A percentile compares a stretch with the other conserved stretches of the same genome.
Conservation (phyloP, 208 protist species). For the Trypanosoma scelopori region DNA sequence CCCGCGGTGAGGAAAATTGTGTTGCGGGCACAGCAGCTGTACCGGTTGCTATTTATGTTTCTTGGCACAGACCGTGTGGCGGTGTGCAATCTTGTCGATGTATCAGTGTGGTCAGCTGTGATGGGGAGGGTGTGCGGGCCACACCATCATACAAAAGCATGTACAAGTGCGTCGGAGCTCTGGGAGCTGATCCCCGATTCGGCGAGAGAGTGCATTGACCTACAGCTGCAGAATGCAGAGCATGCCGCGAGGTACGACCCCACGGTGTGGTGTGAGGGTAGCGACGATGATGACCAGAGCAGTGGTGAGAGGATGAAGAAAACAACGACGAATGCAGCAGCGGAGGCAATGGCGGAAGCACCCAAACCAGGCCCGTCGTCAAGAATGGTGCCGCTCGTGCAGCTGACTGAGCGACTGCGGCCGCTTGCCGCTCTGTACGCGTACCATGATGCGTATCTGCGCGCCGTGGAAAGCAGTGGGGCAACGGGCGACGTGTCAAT, state of each 20-base stretch:
- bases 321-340: too few relatives aligned
- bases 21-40: conserved; percentile 46
- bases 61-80: conserved; percentile 75
- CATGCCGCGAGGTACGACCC: conserved; percentile 8
- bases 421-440: conserved; percentile 10
- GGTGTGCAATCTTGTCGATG: conserved; percentile 59
- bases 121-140: conserved; percentile 21
- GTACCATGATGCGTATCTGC: conserved; percentile 21
- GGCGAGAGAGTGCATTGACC: conserved; percentile 6
- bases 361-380: neutral
- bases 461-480: conserved; percentile 1
- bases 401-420: conserved; percentile 8
- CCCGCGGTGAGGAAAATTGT: conserved; percentile 51
- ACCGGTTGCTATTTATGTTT: conserved; percentile 67
- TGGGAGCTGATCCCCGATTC: conserved; percentile 11
- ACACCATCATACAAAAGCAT: neutral
- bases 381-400: neutral
- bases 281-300: neutral
- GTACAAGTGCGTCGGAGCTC: conserved; percentile 2
- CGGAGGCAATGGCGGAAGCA: neutral
- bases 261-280: neutral
- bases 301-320: too few relatives aligned
- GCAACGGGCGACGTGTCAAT: neutral
- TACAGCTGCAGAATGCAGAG: conserved; percentile 8
- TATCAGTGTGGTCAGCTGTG: conserved; percentile 40